phyloP scores from a whole-genome alignment of 1,139 yeast species.

The Yarrowia galli region DNA sequence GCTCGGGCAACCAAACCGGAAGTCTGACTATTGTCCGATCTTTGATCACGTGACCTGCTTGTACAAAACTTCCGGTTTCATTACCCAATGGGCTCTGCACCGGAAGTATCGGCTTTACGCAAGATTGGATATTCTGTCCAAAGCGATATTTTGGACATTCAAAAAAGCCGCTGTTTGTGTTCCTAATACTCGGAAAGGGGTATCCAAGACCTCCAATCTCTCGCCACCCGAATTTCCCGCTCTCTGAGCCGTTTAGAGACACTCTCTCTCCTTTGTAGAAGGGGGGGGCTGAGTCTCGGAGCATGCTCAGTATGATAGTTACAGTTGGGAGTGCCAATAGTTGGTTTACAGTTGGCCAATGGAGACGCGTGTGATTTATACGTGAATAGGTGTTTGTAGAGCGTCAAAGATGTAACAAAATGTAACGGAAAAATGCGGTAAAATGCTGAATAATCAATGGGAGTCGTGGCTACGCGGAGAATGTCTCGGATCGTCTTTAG shows the following conservation, averaged over 20 bases:
- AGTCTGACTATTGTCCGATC: no score
- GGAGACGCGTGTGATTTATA: slow-evolving; percentile 7
- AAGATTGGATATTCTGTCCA: no score
- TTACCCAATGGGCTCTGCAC: no score
- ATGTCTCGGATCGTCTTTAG: neutral
- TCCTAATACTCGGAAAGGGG: no score
- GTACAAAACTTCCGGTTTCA: no score
- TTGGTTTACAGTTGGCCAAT: slow-evolving; percentile 27
- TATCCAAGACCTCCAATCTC: neutral
- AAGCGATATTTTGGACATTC: neutral
- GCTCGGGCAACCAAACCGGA: no score
- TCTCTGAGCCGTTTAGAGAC: neutral
- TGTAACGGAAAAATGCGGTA: neutral
- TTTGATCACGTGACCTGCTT: no score
- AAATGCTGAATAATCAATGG: neutral
- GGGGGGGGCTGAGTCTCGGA: slow-evolving; percentile 9
- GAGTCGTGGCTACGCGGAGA: neutral
- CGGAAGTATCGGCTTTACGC: no score
- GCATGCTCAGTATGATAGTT: slow-evolving; percentile 20
- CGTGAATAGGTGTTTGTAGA: neutral
- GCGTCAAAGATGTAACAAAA: neutral
- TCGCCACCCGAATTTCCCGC: neutral
- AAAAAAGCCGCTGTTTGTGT: neutral
- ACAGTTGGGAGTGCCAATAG: slow-evolving; percentile 6
- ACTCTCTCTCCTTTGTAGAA: neutral